Evolutionary conservation across 169 alveolate genomes (phyloP), one percentile per base, ranked within the genome.

Genomic region (Neospora caninum): DNA sequence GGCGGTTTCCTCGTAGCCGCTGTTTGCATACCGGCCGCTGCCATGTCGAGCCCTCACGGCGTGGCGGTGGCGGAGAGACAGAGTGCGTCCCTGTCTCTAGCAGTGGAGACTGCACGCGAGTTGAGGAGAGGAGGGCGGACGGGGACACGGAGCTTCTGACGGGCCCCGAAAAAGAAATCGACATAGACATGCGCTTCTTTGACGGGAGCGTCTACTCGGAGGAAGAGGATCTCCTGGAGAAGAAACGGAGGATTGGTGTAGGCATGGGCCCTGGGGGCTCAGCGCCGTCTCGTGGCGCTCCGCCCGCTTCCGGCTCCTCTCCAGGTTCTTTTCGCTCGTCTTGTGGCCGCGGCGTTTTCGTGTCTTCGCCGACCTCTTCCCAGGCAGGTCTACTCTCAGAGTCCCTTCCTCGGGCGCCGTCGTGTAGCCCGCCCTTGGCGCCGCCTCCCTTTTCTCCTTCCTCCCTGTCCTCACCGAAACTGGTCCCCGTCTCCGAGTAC

Each of bases 401-500:
- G 18, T 10, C 38, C 27, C 45, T 36, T 36, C 39, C 84, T 20
- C 27, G 43, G 39, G 16, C 45, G 10, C 45, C 84, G 20, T 20
- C 39, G 49, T 13, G 27, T 22, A 1, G 49, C n/a, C 9, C 84
- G n/a, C 39, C 84, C 42, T 31, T 16, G 9, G 41, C 84, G 41
- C 25, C 84, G 84, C 2, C 84, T 6, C 1, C 9, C 42, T 41
- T 43, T 2, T 9, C 42, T n/a, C 7, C 42, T n/a, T 31, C 42
- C n/a, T 41, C 38, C 9, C 39, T 10, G 38, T 9, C 84, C n/a
- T 38, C 86, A 1, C 45, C 39, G 20, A 38, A 78, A 20, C 86
- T 78, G 2, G 29, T 78, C 86, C 45, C 86, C 1, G 45, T 78
- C 86, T 38, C 86, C n/a, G 45, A 78, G 86, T 78, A 78, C 45